Evolutionary conservation across 2,329 filamentous ascomycete genomes (phyloP).

Genomic region (Paraphoma chrysanthemicola): DNA sequence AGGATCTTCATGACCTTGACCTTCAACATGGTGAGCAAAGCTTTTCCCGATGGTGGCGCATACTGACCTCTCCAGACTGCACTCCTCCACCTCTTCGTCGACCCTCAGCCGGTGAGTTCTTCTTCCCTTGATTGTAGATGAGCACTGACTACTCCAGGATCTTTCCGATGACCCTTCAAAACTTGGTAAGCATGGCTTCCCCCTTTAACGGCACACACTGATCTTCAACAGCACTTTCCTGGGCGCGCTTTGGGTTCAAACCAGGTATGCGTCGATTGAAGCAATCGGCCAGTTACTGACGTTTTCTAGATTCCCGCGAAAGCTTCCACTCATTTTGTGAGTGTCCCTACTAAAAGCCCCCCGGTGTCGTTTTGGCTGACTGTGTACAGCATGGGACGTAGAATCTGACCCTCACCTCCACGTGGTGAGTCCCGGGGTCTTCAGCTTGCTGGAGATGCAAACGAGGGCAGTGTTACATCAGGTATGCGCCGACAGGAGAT

Average conservation of each 20-base stretch:
- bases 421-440: slow-evolving; percentile 7
- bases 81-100: background rate
- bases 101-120: background rate
- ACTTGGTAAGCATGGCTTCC: background rate
- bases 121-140: background rate
- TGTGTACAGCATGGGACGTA: slow-evolving; percentile 5
- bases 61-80: background rate
- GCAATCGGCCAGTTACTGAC: no score
- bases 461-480: slow-evolving; percentile 2
- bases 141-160: background rate
- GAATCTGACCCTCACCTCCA: slow-evolving; percentile 9
- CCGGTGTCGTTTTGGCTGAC: background rate
- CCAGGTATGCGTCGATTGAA: no score
- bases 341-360: no score
- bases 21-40: background rate
- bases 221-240: background rate
- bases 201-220: background rate
- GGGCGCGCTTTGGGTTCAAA: no score
- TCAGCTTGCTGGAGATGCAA: background rate
- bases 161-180: background rate
- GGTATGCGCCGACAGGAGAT: background rate
- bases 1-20: background rate
- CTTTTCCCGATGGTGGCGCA: background rate
- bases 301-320: no score
- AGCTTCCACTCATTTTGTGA: no score